A percentile compares a stretch with the other conserved stretches of the same genome.
Evolutionary conservation across 805 yeast species (phyloP).

Genomic region (Wickerhamomyces rabaulensis): DNA sequence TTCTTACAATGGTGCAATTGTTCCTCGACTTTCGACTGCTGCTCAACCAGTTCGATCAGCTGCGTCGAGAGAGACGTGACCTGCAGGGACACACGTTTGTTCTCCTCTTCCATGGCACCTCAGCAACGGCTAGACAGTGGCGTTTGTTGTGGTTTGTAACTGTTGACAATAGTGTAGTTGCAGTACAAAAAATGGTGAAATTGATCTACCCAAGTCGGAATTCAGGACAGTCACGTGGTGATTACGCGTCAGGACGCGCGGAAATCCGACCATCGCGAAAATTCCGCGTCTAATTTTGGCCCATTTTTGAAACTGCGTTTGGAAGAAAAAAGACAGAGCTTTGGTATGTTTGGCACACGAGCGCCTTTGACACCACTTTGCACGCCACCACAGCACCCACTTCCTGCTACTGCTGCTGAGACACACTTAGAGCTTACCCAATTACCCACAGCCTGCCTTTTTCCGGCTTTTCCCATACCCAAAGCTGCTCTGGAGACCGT

Average conservation of each 20-base stretch:
- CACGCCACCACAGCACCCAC: background rate
- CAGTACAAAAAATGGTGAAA: background rate
- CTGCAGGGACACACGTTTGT: conserved; percentile 45
- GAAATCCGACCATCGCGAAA: background rate
- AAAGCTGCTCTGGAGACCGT: background rate
- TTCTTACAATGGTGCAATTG: conserved; percentile 34
- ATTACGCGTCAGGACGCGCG: background rate
- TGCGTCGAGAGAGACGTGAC: conserved; percentile 54
- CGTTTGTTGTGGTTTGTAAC: background rate
- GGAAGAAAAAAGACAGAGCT: background rate
- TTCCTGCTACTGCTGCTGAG: background rate
- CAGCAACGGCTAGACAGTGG: background rate
- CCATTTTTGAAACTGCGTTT: background rate
- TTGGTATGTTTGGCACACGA: background rate
- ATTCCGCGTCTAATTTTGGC: background rate
- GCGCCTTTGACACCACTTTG: background rate
- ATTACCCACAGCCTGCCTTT: background rate
- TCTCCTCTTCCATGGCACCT: conserved; percentile 26
- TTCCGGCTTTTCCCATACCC: background rate
- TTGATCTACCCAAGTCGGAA: background rate
- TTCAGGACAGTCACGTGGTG: background rate
- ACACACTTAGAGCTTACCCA: background rate
- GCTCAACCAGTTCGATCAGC: conserved; percentile 54
- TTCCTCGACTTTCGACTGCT: conserved; percentile 51
- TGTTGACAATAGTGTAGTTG: too few species aligned